Evolutionary conservation across 495 filamentous ascomycete species (phyloP), one percentile per base, ranked within the genome.

Genomic region (Penicillium diatomitis): DNA sequence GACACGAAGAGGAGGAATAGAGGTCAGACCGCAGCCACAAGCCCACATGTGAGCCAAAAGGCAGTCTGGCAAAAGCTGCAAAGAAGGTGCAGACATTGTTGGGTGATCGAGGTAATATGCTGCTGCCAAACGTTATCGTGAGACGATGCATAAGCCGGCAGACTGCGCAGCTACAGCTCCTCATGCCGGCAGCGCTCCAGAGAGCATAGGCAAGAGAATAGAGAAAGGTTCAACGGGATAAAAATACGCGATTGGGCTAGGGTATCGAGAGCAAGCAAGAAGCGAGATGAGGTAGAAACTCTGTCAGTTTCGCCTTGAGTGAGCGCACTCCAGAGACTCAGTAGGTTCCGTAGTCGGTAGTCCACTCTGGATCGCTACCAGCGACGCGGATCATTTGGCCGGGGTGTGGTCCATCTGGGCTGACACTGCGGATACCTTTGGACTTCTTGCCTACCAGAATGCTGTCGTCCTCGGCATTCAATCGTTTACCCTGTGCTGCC

Each of bases 401-500:
- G 41, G 60, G 59, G 41, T 65, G 64, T 30, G 68, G 65, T 41
- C 65, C 67, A 11, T 72, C 69, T 28, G 66, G 66, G 31, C 67
- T 75, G 4, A 72, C 66, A 47, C 72, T 76, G 46, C 72, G 70
- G 20, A 77, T 72, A n/a, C 72, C 72, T 57, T 74, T 80, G 50
- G 63, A 56, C 53, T 74, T 79, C 61, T 80, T 85, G 44, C 68
- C 68, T 34, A 59, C 69, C 38, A 75, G 66, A 40, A 73, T 67
- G 39, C 75, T 69, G 31, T 69, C 66, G 31, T 78, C 75, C 11
- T 82, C 80, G 8, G 81, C 78, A n/a, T 72, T 76, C 51, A 78
- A 73, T 43, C 83, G 72, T 72, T 85, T 81, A 57, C 75, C 75
- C 41, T 75, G 72, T 33, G 83, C 82, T 27, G 83, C 80, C 48